Base-by-base conservation (phyloP, 129 eudicot genomes). In the Helichrysum umbraculigerum region DNA sequence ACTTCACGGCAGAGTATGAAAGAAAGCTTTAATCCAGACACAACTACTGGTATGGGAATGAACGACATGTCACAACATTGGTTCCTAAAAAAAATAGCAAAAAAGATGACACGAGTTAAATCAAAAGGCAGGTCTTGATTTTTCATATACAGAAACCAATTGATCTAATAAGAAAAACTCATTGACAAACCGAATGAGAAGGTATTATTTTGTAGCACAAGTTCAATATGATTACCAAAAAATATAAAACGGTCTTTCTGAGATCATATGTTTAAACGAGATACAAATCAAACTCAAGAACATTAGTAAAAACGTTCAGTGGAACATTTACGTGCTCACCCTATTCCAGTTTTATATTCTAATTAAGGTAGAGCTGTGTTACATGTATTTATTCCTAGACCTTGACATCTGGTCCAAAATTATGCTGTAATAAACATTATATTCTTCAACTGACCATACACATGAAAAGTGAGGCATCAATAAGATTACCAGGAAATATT, bases 1-100 rank as follows among this genome's bases (percentile, higher is more conserved):
- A 91, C 86, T 76, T 94, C 99, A 51, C 90, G 88, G 68, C 89
- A 82, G 16, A 86, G 81, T 50, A 86, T 76, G 75, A 94, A 94
- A 34, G 97, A 84, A 41, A 76, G 71, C 85, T 70, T 91, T 79
- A 94, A 78, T 77, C 86, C 89, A 64, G 83, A 84, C 74, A 91
- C 52, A 39, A 89, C 60, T 79, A 61, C 62, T 64, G 82, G 54
- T 73, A 81, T 77, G 71, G 82, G 85, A 70, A 89, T 78, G 75
- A 68, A 7, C 7, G 83, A 74, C 21, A 84, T 58, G 71, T 85
- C 88, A 79, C 82, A 81, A 73, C 78, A 65, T 39, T 25, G 17
- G 12, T 76, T 63, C 78, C 98, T 86, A 81, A 56, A 30, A 68
- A 78, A 71, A 66, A 70, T 25, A 61, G 47, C 37, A 54, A 74